Base-by-base conservation (phyloP, 495 filamentous ascomycete genomes). In the Aspergillus funiculosus region DNA sequence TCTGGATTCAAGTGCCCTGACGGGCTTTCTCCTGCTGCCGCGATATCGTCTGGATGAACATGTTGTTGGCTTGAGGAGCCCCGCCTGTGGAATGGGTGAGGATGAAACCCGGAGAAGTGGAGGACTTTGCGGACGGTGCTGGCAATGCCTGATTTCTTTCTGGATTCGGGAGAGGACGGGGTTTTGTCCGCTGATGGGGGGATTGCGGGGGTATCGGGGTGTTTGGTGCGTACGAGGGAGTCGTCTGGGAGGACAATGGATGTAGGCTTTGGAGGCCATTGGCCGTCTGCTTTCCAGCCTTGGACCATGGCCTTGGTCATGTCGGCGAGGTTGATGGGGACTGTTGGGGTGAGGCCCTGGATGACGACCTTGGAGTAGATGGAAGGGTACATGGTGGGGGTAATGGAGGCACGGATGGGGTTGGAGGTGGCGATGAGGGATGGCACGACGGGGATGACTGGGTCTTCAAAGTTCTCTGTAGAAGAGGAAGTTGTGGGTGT, bases 221-320 rank as follows among this genome's bases (percentile, higher is more conserved):
- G 46, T 22, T 41, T 48, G 13, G 30, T 26, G 5, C 30, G 43
- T 10, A 68, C 51, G 4, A 59, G 56, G 1, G 63, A 57, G 28
- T 59, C 50, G 19, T 70, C 60, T 4, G 48, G 52, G 15, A 70
- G 63, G 15, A 71, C 63, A 31, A 68, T 60, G 3, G 51, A 59
- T 0, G 60, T 52, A 13, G 66, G 61, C 43, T 82, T 84, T 14
- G 91, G 87, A 1, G 92, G 92, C 92, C 92, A 98, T 58, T 94
- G 85, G 14, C 89, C 92, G 57, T 94, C 89, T 31, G 84, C 75
- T 62, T 94, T 91, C 92, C 92, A 97, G 24, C 92, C 92, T 29
- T 83, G 76, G 2, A 97, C 89, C 54, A 91, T 82, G 21, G 86
- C 77, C n/a, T 80, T 74, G 17, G 83, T 80, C 58, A 96, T 76